Evolutionary conservation across 805 yeast genomes (phyloP), one percentile per base, ranked within the genome.

Genomic region (Candida ipomoeae): DNA sequence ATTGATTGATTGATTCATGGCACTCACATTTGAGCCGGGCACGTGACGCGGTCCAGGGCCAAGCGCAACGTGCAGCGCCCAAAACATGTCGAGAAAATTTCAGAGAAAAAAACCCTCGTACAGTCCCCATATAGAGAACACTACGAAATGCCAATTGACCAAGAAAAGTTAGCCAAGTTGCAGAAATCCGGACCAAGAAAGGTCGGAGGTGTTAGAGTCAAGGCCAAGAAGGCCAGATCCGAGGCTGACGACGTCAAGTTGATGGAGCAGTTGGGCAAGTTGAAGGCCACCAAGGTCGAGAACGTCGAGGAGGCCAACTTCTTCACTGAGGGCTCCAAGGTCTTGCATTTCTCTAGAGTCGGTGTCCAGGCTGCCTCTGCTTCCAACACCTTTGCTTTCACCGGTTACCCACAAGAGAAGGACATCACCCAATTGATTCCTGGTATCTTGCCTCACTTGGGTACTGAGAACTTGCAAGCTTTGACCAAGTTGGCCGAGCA

Each of bases 271-370:
- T 79, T 92, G 75, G 85, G 84, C 72, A 90, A 91, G 78, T 80
- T 92, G 71, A 85, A 87, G 74, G 95, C 91, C 59, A 88, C 86
- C 74, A 86, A 89, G 65, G 76, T 92, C 63, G 90, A 87, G 61
- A 89, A 87, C 66, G 85, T 92, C 65, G 96, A 89, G 71, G 97
- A 92, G 80, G 98, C 96, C 67, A 92, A 91, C 83, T 88, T 92
- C 81, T 91, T 94, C 87, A 87, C 81, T 74, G 96, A 89, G 58
- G 97, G 92, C 73, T 97, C 97, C 69, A 86, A 85, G 69, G 97
- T 94, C 58, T 78, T 92, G 74, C 97, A 92, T 79, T 89, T 94
- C 82, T 84, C 87, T 81, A 86, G 94, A 74, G 97, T 94, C 61
- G 95, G 94, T 76, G 94, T 91, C 58, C 97, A 92, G 79, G 88